phyloP scores from a whole-genome alignment of 2,329 filamentous ascomycete genomes.

The Diaporthe caulivora region DNA sequence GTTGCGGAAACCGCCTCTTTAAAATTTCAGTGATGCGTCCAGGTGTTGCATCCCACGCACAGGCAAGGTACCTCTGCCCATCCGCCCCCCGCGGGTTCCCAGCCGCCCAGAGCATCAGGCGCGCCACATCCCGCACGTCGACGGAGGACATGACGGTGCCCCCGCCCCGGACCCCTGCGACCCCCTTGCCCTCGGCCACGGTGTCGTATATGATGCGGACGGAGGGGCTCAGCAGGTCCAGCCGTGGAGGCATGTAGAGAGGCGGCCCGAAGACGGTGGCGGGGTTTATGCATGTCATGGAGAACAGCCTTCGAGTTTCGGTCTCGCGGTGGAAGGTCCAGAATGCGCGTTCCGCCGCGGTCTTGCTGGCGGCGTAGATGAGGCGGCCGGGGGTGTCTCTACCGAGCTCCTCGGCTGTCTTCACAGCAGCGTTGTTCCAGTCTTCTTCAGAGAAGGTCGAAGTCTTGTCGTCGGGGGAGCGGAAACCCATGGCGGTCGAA shows the following conservation, averaged over 20 bases:
- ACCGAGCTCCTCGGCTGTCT: slow-evolving; percentile 38
- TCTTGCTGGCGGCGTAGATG: slow-evolving; percentile 49
- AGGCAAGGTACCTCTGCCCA: slow-evolving; percentile 56
- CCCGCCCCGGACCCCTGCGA: not conserved
- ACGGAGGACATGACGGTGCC: slow-evolving; percentile 43
- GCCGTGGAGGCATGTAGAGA: slow-evolving; percentile 43
- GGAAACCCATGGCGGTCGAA: slow-evolving; percentile 34
- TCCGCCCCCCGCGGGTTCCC: slow-evolving; percentile 52
- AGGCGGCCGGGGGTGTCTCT: slow-evolving; percentile 38
- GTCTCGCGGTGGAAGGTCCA: slow-evolving; percentile 51
- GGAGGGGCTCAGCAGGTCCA: slow-evolving; percentile 50
- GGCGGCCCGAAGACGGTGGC: slow-evolving; percentile 41
- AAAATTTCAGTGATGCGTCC: slow-evolving; percentile 59
- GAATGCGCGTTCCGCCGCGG: slow-evolving; percentile 47
- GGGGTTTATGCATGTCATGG: slow-evolving; percentile 55
- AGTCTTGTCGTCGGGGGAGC: not conserved
- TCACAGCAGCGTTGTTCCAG: slow-evolving; percentile 43
- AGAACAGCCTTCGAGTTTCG: slow-evolving; percentile 50
- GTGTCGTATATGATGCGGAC: slow-evolving; percentile 47
- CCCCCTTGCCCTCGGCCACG: not conserved
- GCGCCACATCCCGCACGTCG: slow-evolving; percentile 60
- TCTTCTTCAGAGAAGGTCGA: slow-evolving; percentile 44
- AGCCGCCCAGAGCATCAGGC: slow-evolving; percentile 52
- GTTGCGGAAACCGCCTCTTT: slow-evolving; percentile 38
- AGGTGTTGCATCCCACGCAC: slow-evolving; percentile 46